phyloP scores from a whole-genome alignment of 805 yeast genomes.

The Millerozyma miso region DNA sequence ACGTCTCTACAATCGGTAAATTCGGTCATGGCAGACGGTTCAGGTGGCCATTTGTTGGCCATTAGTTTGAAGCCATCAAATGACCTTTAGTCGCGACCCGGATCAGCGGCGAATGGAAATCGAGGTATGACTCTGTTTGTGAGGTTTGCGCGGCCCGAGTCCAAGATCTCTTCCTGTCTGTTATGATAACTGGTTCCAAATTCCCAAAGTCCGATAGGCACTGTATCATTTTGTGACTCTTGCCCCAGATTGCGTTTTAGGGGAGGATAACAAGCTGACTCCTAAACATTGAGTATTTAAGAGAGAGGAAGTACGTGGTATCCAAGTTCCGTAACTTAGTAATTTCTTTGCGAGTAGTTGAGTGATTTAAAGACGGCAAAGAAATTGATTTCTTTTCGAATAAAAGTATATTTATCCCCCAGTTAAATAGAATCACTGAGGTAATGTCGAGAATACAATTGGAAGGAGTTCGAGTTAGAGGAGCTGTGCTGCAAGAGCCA shows the following conservation, averaged over 20 bases:
- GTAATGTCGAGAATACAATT: no score
- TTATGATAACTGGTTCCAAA: neutral
- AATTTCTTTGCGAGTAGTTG: neutral
- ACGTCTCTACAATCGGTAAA: no score
- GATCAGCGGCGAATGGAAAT: no score
- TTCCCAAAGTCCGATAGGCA: neutral
- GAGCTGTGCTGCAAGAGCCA: slow-evolving; percentile 8
- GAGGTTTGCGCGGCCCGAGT: no score
- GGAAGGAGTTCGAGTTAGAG: slow-evolving; percentile 11
- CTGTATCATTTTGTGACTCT: neutral
- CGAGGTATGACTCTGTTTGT: no score
- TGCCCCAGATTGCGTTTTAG: neutral
- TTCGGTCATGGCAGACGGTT: no score
- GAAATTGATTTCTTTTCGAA: no score
- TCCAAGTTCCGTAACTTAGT: neutral
- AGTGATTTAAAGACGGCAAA: neutral
- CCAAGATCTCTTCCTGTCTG: neutral
- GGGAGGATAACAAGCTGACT: neutral
- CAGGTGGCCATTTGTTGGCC: no score
- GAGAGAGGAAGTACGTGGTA: neutral
- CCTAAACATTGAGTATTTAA: neutral
- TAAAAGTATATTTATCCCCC: no score
- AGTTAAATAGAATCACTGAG: no score
- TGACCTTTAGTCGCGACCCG: no score
- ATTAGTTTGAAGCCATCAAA: no score